Conservation (phyloP, 192 early-diverging fungal species). For the Phycomyces nitens region DNA sequence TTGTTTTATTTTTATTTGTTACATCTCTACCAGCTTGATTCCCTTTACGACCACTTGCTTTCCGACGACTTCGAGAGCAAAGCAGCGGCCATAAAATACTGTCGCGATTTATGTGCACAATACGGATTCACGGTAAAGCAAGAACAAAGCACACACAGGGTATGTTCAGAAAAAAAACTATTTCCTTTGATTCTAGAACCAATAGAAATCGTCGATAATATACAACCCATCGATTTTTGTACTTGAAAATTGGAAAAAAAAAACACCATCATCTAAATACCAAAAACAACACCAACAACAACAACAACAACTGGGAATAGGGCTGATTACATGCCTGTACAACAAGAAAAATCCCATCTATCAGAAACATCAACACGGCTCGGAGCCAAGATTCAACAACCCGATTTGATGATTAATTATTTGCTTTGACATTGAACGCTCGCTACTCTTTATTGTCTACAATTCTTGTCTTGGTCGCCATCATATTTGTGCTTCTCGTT, state of each 20-base stretch:
- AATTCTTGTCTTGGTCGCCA: too few species aligned
- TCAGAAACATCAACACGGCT: not conserved
- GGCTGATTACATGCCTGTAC: not conserved
- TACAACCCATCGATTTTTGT: too few species aligned
- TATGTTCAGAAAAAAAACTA: constrained; percentile 15
- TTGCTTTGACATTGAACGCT: too few species aligned
- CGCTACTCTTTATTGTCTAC: too few species aligned
- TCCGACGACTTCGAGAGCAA: constrained; percentile 18
- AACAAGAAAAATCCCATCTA: not conserved
- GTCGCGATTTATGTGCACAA: constrained; percentile 43
- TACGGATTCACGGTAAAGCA: constrained; percentile 58
- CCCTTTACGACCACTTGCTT: constrained; percentile 11
- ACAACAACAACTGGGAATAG: not conserved
- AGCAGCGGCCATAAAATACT: constrained; percentile 39
- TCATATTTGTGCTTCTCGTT: too few species aligned
- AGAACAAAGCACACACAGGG: constrained; percentile 56
- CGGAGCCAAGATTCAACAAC: not conserved
- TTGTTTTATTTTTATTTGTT: not conserved
- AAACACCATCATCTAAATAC: too few species aligned
- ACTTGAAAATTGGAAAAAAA: too few species aligned
- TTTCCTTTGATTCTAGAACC: not conserved
- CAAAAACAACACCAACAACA: too few species aligned
- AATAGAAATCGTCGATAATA: not conserved
- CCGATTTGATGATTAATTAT: too few species aligned
- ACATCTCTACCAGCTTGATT: constrained; percentile 20